A percentile compares a stretch with the other conserved stretches of the same genome.
phyloP scores from a whole-genome alignment of 176 grass and related monocot genomes.

The Otatea glauca region DNA sequence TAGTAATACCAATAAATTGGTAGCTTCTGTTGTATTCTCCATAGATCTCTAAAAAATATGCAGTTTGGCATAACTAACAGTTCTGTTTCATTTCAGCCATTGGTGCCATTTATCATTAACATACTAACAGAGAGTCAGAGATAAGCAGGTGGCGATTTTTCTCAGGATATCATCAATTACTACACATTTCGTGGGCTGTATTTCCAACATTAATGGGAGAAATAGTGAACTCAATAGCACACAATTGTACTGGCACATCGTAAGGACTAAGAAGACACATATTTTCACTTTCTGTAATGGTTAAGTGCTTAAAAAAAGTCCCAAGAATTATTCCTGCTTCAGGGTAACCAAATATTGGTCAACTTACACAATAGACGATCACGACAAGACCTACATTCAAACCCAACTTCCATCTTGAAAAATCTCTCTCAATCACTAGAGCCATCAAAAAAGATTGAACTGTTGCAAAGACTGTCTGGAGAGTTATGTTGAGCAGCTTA shows the following conservation, averaged over 20 bases:
- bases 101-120: background rate
- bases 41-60: background rate
- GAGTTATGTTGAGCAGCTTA: constrained; percentile 48
- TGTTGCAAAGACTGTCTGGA: constrained; percentile 49
- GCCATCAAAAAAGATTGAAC: constrained; percentile 69
- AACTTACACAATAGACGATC: constrained; percentile 48
- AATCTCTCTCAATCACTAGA: constrained; percentile 60
- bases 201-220: background rate
- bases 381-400: constrained; percentile 48
- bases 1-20: background rate
- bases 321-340: background rate
- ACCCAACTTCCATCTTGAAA: constrained; percentile 64
- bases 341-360: background rate
- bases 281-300: background rate
- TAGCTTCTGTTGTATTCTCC: background rate
- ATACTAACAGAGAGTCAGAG: background rate
- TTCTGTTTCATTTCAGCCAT: background rate
- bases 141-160: background rate
- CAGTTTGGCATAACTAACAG: background rate
- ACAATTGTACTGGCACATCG: background rate
- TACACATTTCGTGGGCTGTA: background rate
- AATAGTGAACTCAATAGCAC: background rate
- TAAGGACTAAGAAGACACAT: background rate
- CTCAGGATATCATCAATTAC: background rate
- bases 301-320: no score